Evolutionary conservation across 352 stramenopile genomes (phyloP).

Genomic region (Phytophthora citrophthora): DNA sequence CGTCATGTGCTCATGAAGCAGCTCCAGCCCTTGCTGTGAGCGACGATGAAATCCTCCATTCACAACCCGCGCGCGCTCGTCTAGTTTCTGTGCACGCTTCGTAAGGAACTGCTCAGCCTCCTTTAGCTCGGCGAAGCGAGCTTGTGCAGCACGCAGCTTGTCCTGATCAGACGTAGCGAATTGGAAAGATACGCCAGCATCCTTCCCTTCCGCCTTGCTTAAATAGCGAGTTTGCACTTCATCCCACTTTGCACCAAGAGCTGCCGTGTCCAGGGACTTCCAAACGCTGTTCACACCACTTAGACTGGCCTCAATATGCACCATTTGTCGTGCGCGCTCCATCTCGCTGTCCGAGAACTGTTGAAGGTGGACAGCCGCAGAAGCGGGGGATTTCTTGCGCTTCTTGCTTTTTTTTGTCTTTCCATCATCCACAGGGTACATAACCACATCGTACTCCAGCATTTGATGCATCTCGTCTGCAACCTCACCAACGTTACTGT

Average conservation of each 20-base stretch:
- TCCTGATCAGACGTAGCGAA: slow-evolving; percentile 52
- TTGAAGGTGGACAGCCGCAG: slow-evolving; percentile 33
- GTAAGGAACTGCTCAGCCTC: slow-evolving; percentile 58
- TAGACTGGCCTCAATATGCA: slow-evolving; percentile 82
- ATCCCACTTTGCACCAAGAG: slow-evolving; percentile 43
- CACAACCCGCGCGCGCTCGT: slow-evolving; percentile 68
- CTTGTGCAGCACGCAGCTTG: slow-evolving; percentile 55
- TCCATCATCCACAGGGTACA: slow-evolving; percentile 46
- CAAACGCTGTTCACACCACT: slow-evolving; percentile 45
- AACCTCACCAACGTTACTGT: slow-evolving; percentile 46
- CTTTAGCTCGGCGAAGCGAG: slow-evolving; percentile 74
- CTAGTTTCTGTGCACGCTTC: slow-evolving; percentile 79
- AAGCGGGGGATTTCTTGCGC: slow-evolving; percentile 53
- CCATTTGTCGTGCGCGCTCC: slow-evolving; percentile 71
- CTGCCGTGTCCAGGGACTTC: slow-evolving; percentile 26
- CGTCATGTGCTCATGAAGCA: slow-evolving; percentile 43
- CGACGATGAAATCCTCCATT: slow-evolving; percentile 68
- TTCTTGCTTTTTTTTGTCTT: slow-evolving; percentile 67
- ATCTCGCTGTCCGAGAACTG: slow-evolving; percentile 73
- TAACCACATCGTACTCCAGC: slow-evolving; percentile 67
- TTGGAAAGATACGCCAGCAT: slow-evolving; percentile 37
- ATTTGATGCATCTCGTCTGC: slow-evolving; percentile 71
- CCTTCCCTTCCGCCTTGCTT: slow-evolving; percentile 28
- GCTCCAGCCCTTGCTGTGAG: slow-evolving; percentile 41
- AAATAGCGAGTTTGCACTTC: slow-evolving; percentile 51